Base-by-base conservation (phyloP, 192 early-diverging fungal species). In the Podila minutissima region DNA sequence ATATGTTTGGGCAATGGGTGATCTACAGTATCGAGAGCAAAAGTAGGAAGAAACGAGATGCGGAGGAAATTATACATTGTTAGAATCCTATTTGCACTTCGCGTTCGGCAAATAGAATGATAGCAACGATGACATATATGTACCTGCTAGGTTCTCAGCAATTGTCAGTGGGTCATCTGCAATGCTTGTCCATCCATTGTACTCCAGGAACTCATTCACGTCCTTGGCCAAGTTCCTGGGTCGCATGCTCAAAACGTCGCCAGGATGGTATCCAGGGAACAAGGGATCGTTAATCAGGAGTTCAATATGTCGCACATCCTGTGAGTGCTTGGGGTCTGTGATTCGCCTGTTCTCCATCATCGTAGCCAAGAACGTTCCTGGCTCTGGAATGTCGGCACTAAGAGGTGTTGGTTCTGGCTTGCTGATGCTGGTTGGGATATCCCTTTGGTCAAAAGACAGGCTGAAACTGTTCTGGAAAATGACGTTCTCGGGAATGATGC, bases 251-350 rank as follows among this genome's bases (percentile, higher is more conserved):
- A 92, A 88, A 19, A 96, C 90, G 84, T 98, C 96, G 13, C 96
- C 97, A 10, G 97, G 91, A 19, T 81, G 74, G 65, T 95, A 93
- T 4, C 86, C 88, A 38, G 74, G 74, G 13, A 63, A 75, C 20
- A 60, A 60, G 22, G 64, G 53, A 17, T 75, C 74, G 19, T 75
- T 77, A 10, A 89, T 71, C 29, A 69, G 62, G n/a, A 97, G 87
- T 46, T 84, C 89, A 9, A 98, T 69, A 71, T 93, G 94, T 22
- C 95, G 87, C n/a, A 99, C 94, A 82, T 98, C 96, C 83, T 98
- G 97, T 78, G 95, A 96, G 74, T 98, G 97, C 46, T 92, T 90
- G 2, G 51, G 22, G 2, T 91, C 71, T 0, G 97, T 97, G 29
- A 98, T 87, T 12, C 96, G 83, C 50, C 89, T 74, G 67, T 95